Base-by-base conservation (phyloP, 768 basidiomycete species). In the Trametes gibbosa region DNA sequence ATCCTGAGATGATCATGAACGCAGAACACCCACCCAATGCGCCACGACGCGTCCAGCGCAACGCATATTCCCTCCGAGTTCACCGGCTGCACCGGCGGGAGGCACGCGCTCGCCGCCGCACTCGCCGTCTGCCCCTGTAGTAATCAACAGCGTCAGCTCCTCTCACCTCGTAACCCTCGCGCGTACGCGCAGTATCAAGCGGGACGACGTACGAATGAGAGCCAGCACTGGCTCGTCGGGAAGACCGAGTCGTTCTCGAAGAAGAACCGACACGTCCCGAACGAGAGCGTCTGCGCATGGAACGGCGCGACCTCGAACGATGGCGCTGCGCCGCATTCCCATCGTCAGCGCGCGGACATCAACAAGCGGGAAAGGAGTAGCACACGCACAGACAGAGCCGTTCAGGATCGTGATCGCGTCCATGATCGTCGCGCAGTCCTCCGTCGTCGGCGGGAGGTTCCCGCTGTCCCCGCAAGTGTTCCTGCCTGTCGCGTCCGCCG, bases 241-340 rank as follows among this genome's bases (percentile, higher is more conserved):
- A 42, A 12, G 10, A 54, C 56, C 46, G 60, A 64, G 54, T 54
- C 39, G 63, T 67, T 67, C 61, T 64, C 37, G 50, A 69, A 65
- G 62, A 58, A 66, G 64, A 61, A 53, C 41, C 63, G 63, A 58
- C 68, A 66, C 34, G 66, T 69, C 29, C 65, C 64, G 56, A 62
- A 67, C 17, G 61, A 55, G 40, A 66, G 64, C 54, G 62, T 56
- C 52, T 65, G 48, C 27, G 56, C 57, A 43, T 55, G 55, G 40
- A 29, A 27, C 40, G 63, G n/a, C 21, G 35, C 29, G 19, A 65
- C 61, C 25, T 34, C 24, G 63, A 68, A 66, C 32, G 55, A 51
- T 29, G 63, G 59, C 40, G 51, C 61, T 63, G 59, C 10, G 10
- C 5, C 19, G 8, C 4, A 27, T 8, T 3, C 19, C 14, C 13